A percentile compares a stretch with the other conserved stretches of the same genome.
Evolutionary conservation across 73 alveolate species (phyloP).

Genomic region (Loxodes magnus): DNA sequence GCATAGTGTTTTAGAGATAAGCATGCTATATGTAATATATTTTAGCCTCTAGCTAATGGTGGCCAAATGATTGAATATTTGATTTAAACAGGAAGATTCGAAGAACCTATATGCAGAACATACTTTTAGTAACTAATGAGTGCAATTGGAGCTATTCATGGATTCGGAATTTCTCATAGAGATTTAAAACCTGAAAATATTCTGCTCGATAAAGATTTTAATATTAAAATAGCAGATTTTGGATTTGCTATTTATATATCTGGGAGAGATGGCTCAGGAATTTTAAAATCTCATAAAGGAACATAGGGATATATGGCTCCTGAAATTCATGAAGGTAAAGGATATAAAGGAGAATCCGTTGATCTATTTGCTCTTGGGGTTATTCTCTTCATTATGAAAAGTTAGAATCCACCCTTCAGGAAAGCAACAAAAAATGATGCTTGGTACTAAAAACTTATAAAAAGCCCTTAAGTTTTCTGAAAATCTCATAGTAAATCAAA

Average conservation of each 20-base stretch:
- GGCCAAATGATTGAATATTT: constrained; percentile 70
- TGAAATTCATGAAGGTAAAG: constrained; percentile 26
- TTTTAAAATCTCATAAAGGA: constrained; percentile 19
- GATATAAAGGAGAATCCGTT: constrained; percentile 35
- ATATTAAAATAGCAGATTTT: constrained; percentile 64
- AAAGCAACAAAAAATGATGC: constrained; percentile 22
- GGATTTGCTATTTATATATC: constrained; percentile 55
- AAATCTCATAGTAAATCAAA: constrained; percentile 33
- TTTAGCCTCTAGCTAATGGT: constrained; percentile 59
- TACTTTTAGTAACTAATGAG: constrained; percentile 55
- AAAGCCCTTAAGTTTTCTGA: constrained; percentile 43
- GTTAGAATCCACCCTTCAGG: constrained; percentile 44
- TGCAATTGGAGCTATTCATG: constrained; percentile 64
- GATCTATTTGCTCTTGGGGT: constrained; percentile 62
- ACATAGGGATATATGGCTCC: constrained; percentile 53
- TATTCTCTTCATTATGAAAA: constrained; percentile 42
- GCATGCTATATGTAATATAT: too few relatives aligned
- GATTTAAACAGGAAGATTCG: constrained; percentile 54
- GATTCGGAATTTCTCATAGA: constrained; percentile 62
- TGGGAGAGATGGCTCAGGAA: constrained; percentile 19
- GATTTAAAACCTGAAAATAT: constrained; percentile 91
- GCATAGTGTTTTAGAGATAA: too few relatives aligned
- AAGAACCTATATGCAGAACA: constrained; percentile 46
- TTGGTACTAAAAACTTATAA: constrained; percentile 28
- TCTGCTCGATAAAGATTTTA: constrained; percentile 40